phyloP scores from a whole-genome alignment of 1,284 basidiomycete species.

The Quambalaria eucalypti region DNA sequence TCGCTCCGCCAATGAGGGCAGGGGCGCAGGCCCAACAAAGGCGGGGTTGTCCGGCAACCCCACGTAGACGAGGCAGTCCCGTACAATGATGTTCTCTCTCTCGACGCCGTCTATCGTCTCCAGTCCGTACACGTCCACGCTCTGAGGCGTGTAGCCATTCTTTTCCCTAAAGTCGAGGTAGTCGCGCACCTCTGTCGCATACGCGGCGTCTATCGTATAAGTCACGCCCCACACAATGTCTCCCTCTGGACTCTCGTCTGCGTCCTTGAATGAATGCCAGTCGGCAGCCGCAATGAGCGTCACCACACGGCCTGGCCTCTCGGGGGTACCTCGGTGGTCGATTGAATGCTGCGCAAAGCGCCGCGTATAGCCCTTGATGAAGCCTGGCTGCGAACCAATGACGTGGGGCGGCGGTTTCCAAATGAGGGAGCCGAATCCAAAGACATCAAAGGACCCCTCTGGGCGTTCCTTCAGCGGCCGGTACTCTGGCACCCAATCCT shows the following conservation, averaged over 20 bases:
- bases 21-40: constrained; percentile 70
- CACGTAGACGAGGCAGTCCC: constrained; percentile 60
- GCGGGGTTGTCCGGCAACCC: constrained; percentile 68
- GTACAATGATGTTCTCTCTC: constrained; percentile 50
- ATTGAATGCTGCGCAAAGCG: constrained; percentile 77
- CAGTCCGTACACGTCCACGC: constrained; percentile 19
- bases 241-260: constrained; percentile 24
- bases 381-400: constrained; percentile 55
- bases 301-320: constrained; percentile 62
- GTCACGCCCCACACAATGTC: constrained; percentile 72
- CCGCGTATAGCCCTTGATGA: constrained; percentile 72
- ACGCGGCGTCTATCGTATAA: constrained; percentile 69
- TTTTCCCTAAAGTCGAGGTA: constrained; percentile 79
- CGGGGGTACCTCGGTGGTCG: constrained; percentile 57
- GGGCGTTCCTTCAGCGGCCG: constrained; percentile 12
- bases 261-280: constrained; percentile 54
- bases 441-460: constrained; percentile 35
- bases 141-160: constrained; percentile 49
- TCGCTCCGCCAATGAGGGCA: constrained; percentile 58
- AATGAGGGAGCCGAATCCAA: constrained; percentile 43
- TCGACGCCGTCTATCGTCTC: not conserved
- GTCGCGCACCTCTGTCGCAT: constrained; percentile 64
- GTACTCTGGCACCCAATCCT: not conserved
- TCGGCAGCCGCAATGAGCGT: constrained; percentile 75
- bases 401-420: constrained; percentile 46